phyloP scores from a whole-genome alignment of 2,329 filamentous ascomycete genomes.

The Ceratocystis alfenasii region DNA sequence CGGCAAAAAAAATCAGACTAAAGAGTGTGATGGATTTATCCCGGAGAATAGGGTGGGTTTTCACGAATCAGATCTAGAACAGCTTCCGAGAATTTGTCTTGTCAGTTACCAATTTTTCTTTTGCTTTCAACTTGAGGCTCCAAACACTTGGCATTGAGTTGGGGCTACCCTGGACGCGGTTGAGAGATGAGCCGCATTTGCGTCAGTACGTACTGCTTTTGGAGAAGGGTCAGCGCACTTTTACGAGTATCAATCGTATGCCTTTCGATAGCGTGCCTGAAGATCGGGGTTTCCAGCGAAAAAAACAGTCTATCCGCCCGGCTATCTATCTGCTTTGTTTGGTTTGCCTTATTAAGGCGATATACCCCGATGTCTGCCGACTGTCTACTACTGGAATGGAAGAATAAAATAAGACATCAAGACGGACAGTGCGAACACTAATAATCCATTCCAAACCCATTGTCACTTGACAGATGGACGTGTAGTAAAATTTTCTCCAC shows the following conservation, averaged over 20 bases:
- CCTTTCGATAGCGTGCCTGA: no score
- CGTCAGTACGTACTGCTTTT: not conserved
- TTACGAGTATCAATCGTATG: no score
- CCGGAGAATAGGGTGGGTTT: not conserved
- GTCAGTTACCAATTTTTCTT: not conserved
- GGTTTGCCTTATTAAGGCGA: no score
- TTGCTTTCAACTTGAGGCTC: not conserved
- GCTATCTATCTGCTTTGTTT: no score
- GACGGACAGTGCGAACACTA: not conserved
- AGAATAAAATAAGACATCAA: not conserved
- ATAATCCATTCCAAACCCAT: not conserved
- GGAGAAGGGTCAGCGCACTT: not conserved
- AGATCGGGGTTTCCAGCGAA: no score
- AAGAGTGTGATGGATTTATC: no score
- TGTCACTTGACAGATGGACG: slow-evolving; percentile 11
- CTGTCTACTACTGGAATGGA: not conserved
- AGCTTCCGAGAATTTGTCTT: not conserved
- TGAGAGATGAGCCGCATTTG: slow-evolving; percentile 7
- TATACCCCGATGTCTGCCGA: no score
- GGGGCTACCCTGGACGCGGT: not conserved
- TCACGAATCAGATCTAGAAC: not conserved
- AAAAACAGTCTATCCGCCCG: no score
- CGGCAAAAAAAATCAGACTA: no score
- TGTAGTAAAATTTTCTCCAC: not conserved
- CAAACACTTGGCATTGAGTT: slow-evolving; percentile 1